A percentile compares a stretch with the other conserved stretches of the same genome.
Conservation (phyloP, 2,329 filamentous ascomycete species). For the Penicillium decumbens region DNA sequence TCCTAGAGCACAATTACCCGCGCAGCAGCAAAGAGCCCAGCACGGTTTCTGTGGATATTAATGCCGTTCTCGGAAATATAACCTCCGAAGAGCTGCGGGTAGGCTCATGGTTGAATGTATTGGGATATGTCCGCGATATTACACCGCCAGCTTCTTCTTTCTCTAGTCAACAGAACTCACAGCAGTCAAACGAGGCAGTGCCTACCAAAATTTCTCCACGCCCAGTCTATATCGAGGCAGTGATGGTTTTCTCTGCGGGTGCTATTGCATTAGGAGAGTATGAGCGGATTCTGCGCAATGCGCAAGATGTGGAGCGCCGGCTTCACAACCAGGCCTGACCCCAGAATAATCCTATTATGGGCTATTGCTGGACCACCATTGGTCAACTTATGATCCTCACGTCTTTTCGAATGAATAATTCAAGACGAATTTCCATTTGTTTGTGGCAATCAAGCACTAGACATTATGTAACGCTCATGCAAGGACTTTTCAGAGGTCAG, state of each 20-base stretch:
- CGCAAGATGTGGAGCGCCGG: slow-evolving; percentile 33
- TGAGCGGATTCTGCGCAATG: slow-evolving; percentile 53
- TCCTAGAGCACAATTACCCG: slow-evolving; percentile 63
- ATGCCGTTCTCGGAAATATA: slow-evolving; percentile 63
- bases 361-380: not conserved
- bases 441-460: not conserved
- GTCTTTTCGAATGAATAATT: not conserved
- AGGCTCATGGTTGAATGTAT: slow-evolving; percentile 84
- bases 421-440: not conserved
- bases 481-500: slow-evolving; percentile 1
- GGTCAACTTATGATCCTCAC: not conserved
- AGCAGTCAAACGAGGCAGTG: not conserved
- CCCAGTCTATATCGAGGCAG: slow-evolving; percentile 61
- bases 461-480: slow-evolving; percentile 4
- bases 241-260: slow-evolving; percentile 73
- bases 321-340: slow-evolving; percentile 12
- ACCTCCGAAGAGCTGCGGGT: slow-evolving; percentile 60
- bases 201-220: slow-evolving; percentile 6
- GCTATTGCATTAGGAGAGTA: slow-evolving; percentile 68
- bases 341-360: not conserved
- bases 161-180: slow-evolving; percentile 10
- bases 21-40: slow-evolving; percentile 36
- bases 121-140: slow-evolving; percentile 64
- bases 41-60: slow-evolving; percentile 63
- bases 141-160: slow-evolving; percentile 11